Evolutionary conservation across 805 yeast genomes (phyloP).

Genomic region (Kazachstania bromeliacearum): DNA sequence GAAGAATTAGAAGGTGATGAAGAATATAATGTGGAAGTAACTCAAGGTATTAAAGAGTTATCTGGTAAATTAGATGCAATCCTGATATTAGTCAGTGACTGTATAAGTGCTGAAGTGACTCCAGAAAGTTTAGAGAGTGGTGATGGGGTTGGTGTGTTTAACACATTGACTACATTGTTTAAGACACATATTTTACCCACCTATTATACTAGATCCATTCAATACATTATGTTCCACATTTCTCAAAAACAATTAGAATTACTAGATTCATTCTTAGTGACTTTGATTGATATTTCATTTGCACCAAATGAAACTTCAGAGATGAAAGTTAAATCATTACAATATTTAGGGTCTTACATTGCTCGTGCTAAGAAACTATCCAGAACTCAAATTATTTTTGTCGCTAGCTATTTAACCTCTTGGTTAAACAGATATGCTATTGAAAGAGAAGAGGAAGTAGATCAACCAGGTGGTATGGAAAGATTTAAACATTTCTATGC

Average conservation of each 20-base stretch:
- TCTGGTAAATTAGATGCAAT: conserved; percentile 66
- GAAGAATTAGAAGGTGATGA: conserved; percentile 33
- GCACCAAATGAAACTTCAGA: conserved; percentile 58
- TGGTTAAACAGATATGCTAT: conserved; percentile 77
- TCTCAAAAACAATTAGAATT: conserved; percentile 77
- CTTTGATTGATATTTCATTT: conserved; percentile 76
- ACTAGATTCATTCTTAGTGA: conserved; percentile 74
- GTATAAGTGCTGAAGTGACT: conserved; percentile 42
- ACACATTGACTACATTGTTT: conserved; percentile 66
- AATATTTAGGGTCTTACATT: conserved; percentile 80
- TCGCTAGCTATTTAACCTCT: conserved; percentile 68
- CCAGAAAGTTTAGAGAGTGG: conserved; percentile 46
- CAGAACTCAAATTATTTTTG: conserved; percentile 65
- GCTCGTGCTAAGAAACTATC: conserved; percentile 75
- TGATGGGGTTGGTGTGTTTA: conserved; percentile 59
- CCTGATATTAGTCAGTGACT: conserved; percentile 45
- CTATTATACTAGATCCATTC: conserved; percentile 81
- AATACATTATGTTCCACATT: conserved; percentile 69
- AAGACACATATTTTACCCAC: conserved; percentile 81
- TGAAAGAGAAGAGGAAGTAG: conserved; percentile 80
- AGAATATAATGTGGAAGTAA: conserved; percentile 39
- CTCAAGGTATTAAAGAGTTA: conserved; percentile 41
- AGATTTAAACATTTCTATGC: conserved; percentile 84
- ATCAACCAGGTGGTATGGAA: conserved; percentile 68
- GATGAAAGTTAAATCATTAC: conserved; percentile 79